These are phyloP conservation scores for Dimargaris xerosporica DNA, from an alignment of 192 early-diverging fungal species.

Conservation along the genomic window DNA sequence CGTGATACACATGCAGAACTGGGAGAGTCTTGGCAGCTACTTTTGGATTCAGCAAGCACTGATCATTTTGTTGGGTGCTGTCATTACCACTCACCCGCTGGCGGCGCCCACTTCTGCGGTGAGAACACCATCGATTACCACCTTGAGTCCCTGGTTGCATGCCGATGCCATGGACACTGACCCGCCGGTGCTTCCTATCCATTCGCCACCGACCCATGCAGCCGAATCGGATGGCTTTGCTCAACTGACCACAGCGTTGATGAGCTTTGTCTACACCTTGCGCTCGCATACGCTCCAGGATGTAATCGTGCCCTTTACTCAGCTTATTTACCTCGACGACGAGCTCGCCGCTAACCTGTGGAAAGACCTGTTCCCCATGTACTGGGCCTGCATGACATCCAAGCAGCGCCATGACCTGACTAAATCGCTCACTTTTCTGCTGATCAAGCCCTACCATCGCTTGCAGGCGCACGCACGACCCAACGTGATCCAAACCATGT, in stretches of 20 bases:
- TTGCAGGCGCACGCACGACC: constrained; percentile 63
- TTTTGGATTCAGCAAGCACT: constrained; percentile 93
- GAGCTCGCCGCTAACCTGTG: constrained; percentile 61
- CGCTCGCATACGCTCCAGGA: constrained; percentile 14
- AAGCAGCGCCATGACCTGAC: constrained; percentile 76
- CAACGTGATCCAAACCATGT: constrained; percentile 88
- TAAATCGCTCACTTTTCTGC: constrained; percentile 64
- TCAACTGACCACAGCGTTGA: background rate
- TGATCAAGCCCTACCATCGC: constrained; percentile 83
- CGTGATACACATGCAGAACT: constrained; percentile 82
- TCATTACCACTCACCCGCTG: constrained; percentile 17
- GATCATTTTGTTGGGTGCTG: constrained; percentile 65
- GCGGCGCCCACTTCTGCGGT: background rate
- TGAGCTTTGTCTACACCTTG: background rate
- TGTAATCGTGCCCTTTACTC: constrained; percentile 38
- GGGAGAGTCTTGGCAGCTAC: constrained; percentile 70
- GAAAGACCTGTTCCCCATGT: constrained; percentile 68
- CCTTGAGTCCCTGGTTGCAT: background rate
- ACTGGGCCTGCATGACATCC: constrained; percentile 54
- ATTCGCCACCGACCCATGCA: background rate
- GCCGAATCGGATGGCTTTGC: background rate
- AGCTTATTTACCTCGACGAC: constrained; percentile 49
- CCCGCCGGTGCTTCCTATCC: background rate
- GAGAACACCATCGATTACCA: background rate
- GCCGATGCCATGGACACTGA: background rate